Evolutionary conservation across 2,329 filamentous ascomycete genomes (phyloP).

Genomic region (Fusarium stilboides): DNA sequence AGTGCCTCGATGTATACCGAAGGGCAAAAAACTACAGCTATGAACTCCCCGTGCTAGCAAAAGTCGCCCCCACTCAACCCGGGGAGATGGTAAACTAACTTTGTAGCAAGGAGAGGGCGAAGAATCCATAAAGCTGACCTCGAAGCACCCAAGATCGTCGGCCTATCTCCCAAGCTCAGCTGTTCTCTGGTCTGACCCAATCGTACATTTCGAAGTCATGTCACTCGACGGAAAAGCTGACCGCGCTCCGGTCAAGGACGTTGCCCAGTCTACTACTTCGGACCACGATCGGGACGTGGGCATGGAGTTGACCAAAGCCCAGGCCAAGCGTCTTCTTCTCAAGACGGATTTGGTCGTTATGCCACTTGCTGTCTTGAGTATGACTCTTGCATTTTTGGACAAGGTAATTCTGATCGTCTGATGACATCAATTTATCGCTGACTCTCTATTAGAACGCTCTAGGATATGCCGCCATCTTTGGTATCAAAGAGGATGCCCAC

Average conservation of each 20-base stretch:
- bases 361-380: slow-evolving; percentile 18
- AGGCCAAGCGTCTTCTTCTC: slow-evolving; percentile 5
- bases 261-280: neutral
- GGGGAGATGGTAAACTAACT: slow-evolving; percentile 5
- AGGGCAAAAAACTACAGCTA: neutral
- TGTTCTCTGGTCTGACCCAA: no score
- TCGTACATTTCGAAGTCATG: neutral
- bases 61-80: slow-evolving; percentile 7
- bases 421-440: fast-evolving
- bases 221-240: neutral
- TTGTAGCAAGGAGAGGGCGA: neutral
- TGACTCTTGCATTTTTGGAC: slow-evolving; percentile 11
- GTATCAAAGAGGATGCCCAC: slow-evolving; percentile 42
- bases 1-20: slow-evolving; percentile 18
- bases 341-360: slow-evolving; percentile 31
- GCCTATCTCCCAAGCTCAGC: no score
- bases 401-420: neutral
- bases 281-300: neutral
- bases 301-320: neutral
- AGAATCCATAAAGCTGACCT: neutral
- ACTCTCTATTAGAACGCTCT: neutral
- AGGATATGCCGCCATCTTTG: slow-evolving; percentile 40
- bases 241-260: neutral
- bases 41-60: slow-evolving; percentile 23
- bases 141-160: neutral